A percentile compares a stretch with the other conserved stretches of the same genome.
These are phyloP conservation scores for Pyrenophora graminea DNA, from an alignment of 2,329 filamentous ascomycete genomes.

Conservation along the genomic window DNA sequence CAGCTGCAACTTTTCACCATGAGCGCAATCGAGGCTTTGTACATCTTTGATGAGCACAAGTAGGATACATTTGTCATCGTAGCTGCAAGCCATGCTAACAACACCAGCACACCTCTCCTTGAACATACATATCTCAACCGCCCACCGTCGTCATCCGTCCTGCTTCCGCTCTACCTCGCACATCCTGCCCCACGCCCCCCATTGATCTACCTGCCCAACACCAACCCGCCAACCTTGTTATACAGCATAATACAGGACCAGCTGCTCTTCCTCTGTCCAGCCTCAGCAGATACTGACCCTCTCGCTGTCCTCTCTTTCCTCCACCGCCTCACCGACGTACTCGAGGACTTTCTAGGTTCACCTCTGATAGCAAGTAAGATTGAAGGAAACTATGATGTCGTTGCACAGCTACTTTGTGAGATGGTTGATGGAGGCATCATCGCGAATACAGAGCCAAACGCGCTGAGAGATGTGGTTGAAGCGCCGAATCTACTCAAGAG, in stretches of 20 bases:
- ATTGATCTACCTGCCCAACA: conserved; percentile 80
- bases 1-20: conserved; percentile 37
- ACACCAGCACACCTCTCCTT: conserved; percentile 75
- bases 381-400: conserved; percentile 87
- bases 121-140: conserved; percentile 86
- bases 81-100: conserved; percentile 12
- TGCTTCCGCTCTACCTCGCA: conserved; percentile 85
- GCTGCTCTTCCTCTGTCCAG: conserved; percentile 81
- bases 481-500: conserved; percentile 90
- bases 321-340: conserved; percentile 85
- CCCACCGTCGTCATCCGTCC: conserved; percentile 73
- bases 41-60: conserved; percentile 97
- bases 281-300: conserved; percentile 85
- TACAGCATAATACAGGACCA: conserved; percentile 88
- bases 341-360: conserved; percentile 92
- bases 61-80: conserved; percentile 51
- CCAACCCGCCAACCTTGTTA: conserved; percentile 82
- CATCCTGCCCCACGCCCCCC: conserved; percentile 81
- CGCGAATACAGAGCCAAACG: conserved; percentile 90
- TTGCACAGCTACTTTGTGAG: conserved; percentile 88
- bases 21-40: conserved; percentile 88
- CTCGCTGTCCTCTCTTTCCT: conserved; percentile 91
- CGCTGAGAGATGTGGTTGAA: conserved; percentile 86
- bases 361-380: conserved; percentile 85
- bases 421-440: conserved; percentile 96